Conservation (phyloP, 176 grass and related monocot genomes). For the Oryza nivara region DNA sequence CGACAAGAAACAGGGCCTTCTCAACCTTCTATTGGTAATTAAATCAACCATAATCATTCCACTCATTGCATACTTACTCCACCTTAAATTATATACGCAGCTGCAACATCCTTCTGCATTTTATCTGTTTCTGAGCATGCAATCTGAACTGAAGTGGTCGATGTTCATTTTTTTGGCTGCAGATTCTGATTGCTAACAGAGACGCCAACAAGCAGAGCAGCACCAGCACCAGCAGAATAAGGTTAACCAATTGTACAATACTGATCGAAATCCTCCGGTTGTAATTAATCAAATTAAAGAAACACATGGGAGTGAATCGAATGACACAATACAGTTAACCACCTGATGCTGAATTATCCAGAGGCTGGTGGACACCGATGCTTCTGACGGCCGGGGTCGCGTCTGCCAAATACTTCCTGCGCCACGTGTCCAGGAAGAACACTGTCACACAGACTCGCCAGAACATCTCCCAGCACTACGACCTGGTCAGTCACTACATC, state of each 20-base stretch:
- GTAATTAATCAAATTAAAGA: not conserved
- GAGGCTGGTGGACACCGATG: slow-evolving; percentile 58
- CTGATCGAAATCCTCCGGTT: not conserved
- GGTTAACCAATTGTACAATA: not conserved
- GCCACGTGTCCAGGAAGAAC: slow-evolving; percentile 54
- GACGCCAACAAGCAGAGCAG: slow-evolving; percentile 42
- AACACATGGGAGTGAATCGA: not conserved
- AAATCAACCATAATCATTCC: not conserved
- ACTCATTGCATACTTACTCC: too few relatives aligned
- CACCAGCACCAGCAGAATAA: slow-evolving; percentile 41
- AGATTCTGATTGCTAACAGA: slow-evolving; percentile 88
- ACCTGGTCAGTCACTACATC: not conserved
- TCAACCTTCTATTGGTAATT: slow-evolving; percentile 81
- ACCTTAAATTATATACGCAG: too few relatives aligned
- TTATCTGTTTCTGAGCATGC: not conserved
- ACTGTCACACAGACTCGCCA: slow-evolving; percentile 39
- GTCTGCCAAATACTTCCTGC: slow-evolving; percentile 62
- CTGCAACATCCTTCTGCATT: not conserved
- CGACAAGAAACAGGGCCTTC: slow-evolving; percentile 78
- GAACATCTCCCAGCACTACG: not conserved
- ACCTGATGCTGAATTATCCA: not conserved
- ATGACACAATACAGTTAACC: not conserved
- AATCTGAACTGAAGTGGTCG: not conserved
- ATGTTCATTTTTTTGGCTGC: not conserved
- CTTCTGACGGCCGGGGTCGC: slow-evolving; percentile 53